Evolutionary conservation across 345 rosid species (phyloP), one percentile per base, ranked within the genome.

Genomic region (Rhizophora mangle): DNA sequence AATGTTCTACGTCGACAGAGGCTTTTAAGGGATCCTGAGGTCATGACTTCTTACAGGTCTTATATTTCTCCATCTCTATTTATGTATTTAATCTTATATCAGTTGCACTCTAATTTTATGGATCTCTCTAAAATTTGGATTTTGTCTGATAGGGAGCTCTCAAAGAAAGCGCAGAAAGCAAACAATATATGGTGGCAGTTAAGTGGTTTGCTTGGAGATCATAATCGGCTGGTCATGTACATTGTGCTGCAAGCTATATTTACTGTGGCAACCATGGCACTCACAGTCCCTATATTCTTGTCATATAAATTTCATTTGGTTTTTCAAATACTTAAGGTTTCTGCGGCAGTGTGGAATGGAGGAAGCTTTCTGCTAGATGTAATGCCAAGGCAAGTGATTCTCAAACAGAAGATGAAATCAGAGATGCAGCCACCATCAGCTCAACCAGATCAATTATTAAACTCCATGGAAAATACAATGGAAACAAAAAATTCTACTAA

Each of bases 31-130:
- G 98, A 94, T 79, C 98, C 98, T 65, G 98, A 94, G 85, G 98
- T 94, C 66, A 94, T 94, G 98, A 94, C 98, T 66, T 94, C 98
- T 16, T 94, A 91, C 83, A 87, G 98, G 98, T 91, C 68, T 29
- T 34, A n/a, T 39, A 29, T 72, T 13, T 55, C 68, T 20, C 6
- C 21, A 21, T 62, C 75, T 55, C 69, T 55, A 43, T 52, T 27
- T 37, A 15, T 72, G 22, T 65, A 16, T 51, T 21, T 9, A 27
- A 9, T 21, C 60, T 56, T 56, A 15, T 56, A 15, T 9, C 1
- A 9, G 31, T 24, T 16, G 16, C 60, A 19, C n/a, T 43, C 36
- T 19, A 4, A 62, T 22, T 37, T 43, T 16, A 30, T 7, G 10
- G 3, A 3, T 8, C 31, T 31, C 31, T 34, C 29, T 62, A 56